Conservation (phyloP, 257 asterid species). For the Fraxinus pennsylvanica region DNA sequence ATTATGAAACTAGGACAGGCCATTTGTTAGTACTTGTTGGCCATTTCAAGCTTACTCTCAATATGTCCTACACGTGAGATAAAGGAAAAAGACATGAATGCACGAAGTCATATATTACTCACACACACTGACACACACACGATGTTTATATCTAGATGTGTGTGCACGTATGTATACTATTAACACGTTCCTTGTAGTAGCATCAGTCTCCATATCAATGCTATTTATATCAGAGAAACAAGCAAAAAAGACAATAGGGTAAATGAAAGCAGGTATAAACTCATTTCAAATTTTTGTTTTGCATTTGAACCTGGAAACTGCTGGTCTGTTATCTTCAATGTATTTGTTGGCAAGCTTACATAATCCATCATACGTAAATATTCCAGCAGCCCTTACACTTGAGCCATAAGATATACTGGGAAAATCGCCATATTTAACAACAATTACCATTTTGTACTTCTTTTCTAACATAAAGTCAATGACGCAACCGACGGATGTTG, state of each 20-base stretch:
- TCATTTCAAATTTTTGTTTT: slow-evolving; percentile 35
- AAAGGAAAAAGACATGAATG: background rate
- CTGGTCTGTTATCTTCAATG: slow-evolving; percentile 30
- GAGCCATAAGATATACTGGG: slow-evolving; percentile 42
- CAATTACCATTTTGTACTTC: slow-evolving; percentile 51
- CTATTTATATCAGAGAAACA: slow-evolving; percentile 7
- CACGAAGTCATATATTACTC: background rate
- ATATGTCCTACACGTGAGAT: no score
- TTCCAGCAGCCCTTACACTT: slow-evolving; percentile 57
- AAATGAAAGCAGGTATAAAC: slow-evolving; percentile 23
- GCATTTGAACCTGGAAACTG: slow-evolving; percentile 36
- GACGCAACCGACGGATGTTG: slow-evolving; percentile 52
- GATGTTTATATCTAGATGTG: no score
- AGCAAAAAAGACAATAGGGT: slow-evolving; percentile 5
- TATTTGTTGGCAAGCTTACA: slow-evolving; percentile 38
- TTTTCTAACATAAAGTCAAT: slow-evolving; percentile 59
- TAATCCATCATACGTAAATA: slow-evolving; percentile 49
- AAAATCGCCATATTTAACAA: slow-evolving; percentile 49
- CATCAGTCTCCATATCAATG: background rate
- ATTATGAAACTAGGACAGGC: background rate
- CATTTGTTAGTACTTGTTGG: background rate
- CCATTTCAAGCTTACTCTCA: background rate
- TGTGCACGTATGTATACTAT: background rate
- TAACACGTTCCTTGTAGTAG: background rate
- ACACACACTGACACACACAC: background rate